Evolutionary conservation across 805 yeast species (phyloP).

Genomic region (Saturnispora halmiae): DNA sequence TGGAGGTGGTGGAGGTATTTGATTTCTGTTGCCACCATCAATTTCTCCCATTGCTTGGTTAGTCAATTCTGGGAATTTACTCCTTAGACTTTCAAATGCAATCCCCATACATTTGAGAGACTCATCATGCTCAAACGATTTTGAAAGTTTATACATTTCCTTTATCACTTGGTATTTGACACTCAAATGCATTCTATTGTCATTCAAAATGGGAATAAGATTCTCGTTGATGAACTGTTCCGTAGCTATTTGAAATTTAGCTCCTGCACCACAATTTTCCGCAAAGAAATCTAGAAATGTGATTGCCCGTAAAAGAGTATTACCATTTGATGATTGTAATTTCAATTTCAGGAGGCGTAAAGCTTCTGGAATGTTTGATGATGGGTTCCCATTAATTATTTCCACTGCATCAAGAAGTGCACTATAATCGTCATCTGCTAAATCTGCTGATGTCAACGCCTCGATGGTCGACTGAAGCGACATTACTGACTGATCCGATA

Average conservation of each 20-base stretch:
- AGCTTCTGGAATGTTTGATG: constrained; percentile 40
- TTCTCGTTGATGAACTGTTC: constrained; percentile 38
- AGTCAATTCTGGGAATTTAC: constrained; percentile 30
- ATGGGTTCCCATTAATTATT: constrained; percentile 51
- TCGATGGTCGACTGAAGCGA: constrained; percentile 17
- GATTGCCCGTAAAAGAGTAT: constrained; percentile 52
- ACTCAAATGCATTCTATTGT: constrained; percentile 48
- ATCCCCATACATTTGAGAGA: constrained; percentile 62
- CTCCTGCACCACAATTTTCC: constrained; percentile 68
- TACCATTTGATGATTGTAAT: constrained; percentile 48
- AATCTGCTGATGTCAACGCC: constrained; percentile 56
- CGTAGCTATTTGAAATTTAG: constrained; percentile 55
- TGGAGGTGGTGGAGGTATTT: neutral
- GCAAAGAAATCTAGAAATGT: constrained; percentile 52
- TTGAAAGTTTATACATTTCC: constrained; percentile 56
- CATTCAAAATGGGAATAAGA: constrained; percentile 43
- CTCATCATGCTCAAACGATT: constrained; percentile 64
- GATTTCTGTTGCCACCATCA: constrained; percentile 16
- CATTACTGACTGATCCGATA: too few relatives aligned
- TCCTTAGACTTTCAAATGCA: constrained; percentile 42
- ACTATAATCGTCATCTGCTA: constrained; percentile 63
- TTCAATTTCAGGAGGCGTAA: constrained; percentile 39
- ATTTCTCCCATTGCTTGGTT: constrained; percentile 25
- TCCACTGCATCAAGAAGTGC: constrained; percentile 59
- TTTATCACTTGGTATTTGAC: constrained; percentile 61